Percentiles rank a stretch among this genome's conserved stretches.
Conservation (phyloP, 768 basidiomycete species). For the Amanita fuliginea region DNA sequence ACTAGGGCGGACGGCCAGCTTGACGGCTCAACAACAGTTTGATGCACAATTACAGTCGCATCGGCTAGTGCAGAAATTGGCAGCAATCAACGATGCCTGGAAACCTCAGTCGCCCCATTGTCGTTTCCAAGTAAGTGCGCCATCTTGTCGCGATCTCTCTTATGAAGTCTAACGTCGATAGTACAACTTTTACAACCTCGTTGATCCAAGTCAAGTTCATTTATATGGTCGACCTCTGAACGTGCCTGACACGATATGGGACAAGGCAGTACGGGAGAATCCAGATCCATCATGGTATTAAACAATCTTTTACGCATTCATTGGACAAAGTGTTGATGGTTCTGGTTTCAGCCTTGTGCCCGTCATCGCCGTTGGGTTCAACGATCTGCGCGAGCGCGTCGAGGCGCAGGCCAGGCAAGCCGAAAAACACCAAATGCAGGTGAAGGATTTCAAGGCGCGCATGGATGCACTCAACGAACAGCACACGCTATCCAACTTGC, state of each 20-base stretch:
- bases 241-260: slow-evolving; percentile 62
- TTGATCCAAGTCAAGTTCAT: slow-evolving; percentile 54
- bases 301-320: not conserved
- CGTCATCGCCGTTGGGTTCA: slow-evolving; percentile 71
- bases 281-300: slow-evolving; percentile 67
- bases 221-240: slow-evolving; percentile 65
- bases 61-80: slow-evolving; percentile 46
- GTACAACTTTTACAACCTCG: slow-evolving; percentile 81
- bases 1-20: slow-evolving; percentile 24
- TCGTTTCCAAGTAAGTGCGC: slow-evolving; percentile 60
- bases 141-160: not conserved
- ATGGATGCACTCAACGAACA: slow-evolving; percentile 48
- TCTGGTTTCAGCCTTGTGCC: slow-evolving; percentile 50
- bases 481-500: slow-evolving; percentile 55
- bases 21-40: slow-evolving; percentile 34
- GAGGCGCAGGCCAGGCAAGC: slow-evolving; percentile 65
- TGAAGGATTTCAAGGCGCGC: slow-evolving; percentile 62
- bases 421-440: slow-evolving; percentile 51
- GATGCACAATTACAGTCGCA: slow-evolving; percentile 51
- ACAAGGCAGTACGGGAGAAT: slow-evolving; percentile 70
- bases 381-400: slow-evolving; percentile 68
- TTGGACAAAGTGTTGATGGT: not conserved
- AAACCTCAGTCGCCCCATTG: slow-evolving; percentile 56
- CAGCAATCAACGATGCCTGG: slow-evolving; percentile 61
- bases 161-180: slow-evolving; percentile 15